phyloP scores from a whole-genome alignment of 371 early-diverging fungal species.

The Zopfochytrium polystomum region DNA sequence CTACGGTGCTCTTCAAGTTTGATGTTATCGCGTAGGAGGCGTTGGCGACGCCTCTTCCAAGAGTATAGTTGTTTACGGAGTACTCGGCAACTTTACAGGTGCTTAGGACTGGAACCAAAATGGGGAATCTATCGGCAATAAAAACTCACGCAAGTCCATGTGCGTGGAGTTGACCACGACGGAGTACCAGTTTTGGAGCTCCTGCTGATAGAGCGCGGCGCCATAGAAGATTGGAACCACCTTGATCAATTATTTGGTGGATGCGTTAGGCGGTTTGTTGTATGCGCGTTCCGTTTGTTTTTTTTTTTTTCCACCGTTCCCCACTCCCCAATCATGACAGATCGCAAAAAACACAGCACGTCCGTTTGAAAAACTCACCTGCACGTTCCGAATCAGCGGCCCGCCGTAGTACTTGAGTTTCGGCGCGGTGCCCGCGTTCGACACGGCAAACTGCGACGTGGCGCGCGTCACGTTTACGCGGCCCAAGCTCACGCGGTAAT shows the following conservation, averaged over 20 bases:
- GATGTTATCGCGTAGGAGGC: neutral
- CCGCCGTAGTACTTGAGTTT: constrained; percentile 24
- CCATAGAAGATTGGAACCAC: constrained; percentile 22
- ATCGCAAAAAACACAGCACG: too few relatives aligned
- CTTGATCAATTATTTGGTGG: too few relatives aligned
- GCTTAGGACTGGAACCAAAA: neutral
- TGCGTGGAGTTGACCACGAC: constrained; percentile 2
- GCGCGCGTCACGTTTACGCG: too few relatives aligned
- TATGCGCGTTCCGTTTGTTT: too few relatives aligned
- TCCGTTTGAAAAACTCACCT: too few relatives aligned
- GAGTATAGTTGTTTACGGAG: neutral
- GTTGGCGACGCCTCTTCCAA: neutral
- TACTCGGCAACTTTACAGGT: neutral
- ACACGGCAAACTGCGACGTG: too few relatives aligned
- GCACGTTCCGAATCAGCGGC: constrained; percentile 22
- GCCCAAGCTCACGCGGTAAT: too few relatives aligned
- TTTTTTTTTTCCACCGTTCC: too few relatives aligned
- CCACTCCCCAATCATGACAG: too few relatives aligned
- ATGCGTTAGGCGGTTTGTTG: too few relatives aligned
- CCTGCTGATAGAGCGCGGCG: neutral
- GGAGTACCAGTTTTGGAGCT: neutral
- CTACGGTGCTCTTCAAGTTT: constrained; percentile 1
- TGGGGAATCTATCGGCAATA: neutral
- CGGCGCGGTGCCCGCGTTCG: neutral
- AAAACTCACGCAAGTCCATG: constrained; percentile 2